Evolutionary conservation across 345 rosid species (phyloP).

Genomic region (Euphorbia tirucalli): DNA sequence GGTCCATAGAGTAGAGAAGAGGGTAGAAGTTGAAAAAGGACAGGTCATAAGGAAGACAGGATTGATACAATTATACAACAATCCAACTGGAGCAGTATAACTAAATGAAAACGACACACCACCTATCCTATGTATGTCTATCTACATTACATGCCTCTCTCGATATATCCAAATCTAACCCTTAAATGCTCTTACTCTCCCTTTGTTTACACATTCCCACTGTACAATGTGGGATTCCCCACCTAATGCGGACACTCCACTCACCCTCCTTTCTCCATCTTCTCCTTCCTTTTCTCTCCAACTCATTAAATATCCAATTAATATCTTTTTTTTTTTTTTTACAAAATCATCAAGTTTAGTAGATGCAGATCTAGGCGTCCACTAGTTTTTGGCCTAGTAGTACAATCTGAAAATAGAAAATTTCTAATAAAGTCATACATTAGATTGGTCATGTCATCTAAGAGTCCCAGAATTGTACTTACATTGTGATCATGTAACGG

Average conservation of each 20-base stretch:
- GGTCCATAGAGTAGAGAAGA: no score
- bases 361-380: no score
- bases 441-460: no score
- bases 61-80: constrained; percentile 8
- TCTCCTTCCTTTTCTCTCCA: no score
- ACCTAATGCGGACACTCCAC: constrained; percentile 22
- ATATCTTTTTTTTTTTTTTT: no score
- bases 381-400: no score
- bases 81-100: constrained; percentile 40
- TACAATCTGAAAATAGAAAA: no score
- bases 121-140: constrained; percentile 27
- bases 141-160: not conserved
- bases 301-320: no score
- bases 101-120: constrained; percentile 49
- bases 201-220: constrained; percentile 12
- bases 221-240: constrained; percentile 20
- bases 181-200: constrained; percentile 48
- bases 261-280: constrained; percentile 1
- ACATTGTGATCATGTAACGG: no score
- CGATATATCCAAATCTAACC: constrained; percentile 37
- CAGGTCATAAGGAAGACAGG: constrained; percentile 34
- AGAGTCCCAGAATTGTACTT: no score
- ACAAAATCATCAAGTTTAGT: no score
- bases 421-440: no score
- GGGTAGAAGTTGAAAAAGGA: not conserved